These are phyloP conservation scores for Scheffersomyces segobiensis DNA, from an alignment of 1,139 yeast genomes.

Conservation along the genomic window DNA sequence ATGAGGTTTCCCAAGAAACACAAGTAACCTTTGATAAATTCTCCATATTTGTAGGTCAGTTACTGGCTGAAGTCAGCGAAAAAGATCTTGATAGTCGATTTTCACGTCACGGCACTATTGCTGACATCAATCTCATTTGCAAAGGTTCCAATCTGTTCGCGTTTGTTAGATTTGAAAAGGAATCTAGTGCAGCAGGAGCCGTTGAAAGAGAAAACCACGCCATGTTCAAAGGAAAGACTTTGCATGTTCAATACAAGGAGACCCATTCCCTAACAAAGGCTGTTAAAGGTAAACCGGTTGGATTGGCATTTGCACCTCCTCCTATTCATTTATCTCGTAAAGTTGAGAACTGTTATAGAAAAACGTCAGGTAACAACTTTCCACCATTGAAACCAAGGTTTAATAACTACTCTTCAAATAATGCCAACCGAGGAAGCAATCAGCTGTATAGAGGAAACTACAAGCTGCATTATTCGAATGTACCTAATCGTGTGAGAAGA, in stretches of 20 bases:
- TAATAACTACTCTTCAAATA: slow-evolving; percentile 14
- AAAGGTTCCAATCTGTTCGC: slow-evolving; percentile 63
- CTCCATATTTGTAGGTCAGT: slow-evolving; percentile 77
- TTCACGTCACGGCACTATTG: slow-evolving; percentile 63
- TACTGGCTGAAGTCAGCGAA: slow-evolving; percentile 55
- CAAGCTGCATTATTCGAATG: neutral
- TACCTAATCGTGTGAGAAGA: neutral
- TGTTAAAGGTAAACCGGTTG: slow-evolving; percentile 11
- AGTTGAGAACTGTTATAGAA: slow-evolving; percentile 2
- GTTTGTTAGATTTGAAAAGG: slow-evolving; percentile 62
- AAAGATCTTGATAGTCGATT: slow-evolving; percentile 60
- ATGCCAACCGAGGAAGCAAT: slow-evolving; percentile 8
- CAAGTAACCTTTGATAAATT: slow-evolving; percentile 55
- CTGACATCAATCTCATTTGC: slow-evolving; percentile 50
- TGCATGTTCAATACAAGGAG: slow-evolving; percentile 83
- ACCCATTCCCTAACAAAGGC: slow-evolving; percentile 31
- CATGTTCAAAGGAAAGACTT: slow-evolving; percentile 66
- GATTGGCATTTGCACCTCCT: slow-evolving; percentile 68
- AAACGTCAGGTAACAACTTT: neutral
- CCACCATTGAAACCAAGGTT: slow-evolving; percentile 5
- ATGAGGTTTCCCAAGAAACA: slow-evolving; percentile 5
- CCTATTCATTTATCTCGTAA: slow-evolving; percentile 57
- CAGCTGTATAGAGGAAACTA: neutral
- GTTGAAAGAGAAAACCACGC: slow-evolving; percentile 83
- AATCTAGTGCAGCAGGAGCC: slow-evolving; percentile 79